A percentile compares a stretch with the other conserved stretches of the same genome.
Evolutionary conservation across 176 grass and related monocot genomes (phyloP).

Genomic region (Puya raimondii): DNA sequence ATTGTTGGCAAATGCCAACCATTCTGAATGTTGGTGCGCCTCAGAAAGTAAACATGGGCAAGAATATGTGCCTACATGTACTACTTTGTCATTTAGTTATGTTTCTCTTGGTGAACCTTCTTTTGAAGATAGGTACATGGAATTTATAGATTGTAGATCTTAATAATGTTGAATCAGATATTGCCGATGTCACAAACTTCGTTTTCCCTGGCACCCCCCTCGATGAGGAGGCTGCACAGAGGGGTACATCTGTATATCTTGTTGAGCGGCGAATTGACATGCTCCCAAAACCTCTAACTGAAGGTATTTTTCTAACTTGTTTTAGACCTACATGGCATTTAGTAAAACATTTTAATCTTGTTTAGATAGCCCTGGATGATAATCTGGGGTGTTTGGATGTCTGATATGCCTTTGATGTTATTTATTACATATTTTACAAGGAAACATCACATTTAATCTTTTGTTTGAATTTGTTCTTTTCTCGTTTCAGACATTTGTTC

Average conservation of each 20-base stretch:
- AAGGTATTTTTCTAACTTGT: conserved; percentile 45
- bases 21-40: too few relatives aligned
- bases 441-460: conserved; percentile 1
- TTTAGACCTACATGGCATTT: conserved; percentile 8
- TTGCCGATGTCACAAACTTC: conserved; percentile 98
- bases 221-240: conserved; percentile 81
- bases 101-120: too few relatives aligned
- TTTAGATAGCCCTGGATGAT: background rate
- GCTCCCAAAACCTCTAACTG: conserved; percentile 97
- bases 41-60: too few relatives aligned
- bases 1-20: too few relatives aligned
- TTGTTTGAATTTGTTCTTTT: conserved; percentile 7
- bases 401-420: background rate
- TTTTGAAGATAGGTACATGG: too few relatives aligned
- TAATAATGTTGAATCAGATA: conserved; percentile 60
- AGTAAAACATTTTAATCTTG: background rate
- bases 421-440: background rate
- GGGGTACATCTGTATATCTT: conserved; percentile 98
- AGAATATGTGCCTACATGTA: too few relatives aligned
- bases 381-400: background rate
- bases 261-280: conserved; percentile 98
- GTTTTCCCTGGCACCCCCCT: conserved; percentile 85
- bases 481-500: conserved; percentile 87
- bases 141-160: conserved; percentile 17
- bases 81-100: too few relatives aligned